phyloP scores from a whole-genome alignment of 2,329 filamentous ascomycete genomes.

The Pseudocercospora fuligena region DNA sequence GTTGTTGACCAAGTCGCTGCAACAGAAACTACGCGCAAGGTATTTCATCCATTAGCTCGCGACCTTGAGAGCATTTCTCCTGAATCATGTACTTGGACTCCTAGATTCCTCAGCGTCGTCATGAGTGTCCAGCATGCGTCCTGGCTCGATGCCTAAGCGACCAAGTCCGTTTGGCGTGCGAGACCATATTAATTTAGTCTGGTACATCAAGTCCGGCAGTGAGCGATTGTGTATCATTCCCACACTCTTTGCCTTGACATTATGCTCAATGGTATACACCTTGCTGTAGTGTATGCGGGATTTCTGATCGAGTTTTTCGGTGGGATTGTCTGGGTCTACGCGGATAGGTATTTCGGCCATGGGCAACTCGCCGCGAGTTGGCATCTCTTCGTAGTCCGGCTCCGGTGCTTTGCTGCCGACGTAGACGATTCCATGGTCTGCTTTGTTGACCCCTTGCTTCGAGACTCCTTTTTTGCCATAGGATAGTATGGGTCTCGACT shows the following conservation, averaged over 20 bases:
- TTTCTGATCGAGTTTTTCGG: neutral
- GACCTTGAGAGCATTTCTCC: too few species aligned
- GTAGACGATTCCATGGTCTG: constrained; percentile 10
- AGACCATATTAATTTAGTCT: neutral
- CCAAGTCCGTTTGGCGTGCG: neutral
- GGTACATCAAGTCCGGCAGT: neutral
- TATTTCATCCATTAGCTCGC: too few species aligned
- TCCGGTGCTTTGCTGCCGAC: neutral
- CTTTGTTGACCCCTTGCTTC: neutral
- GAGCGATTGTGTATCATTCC: constrained; percentile 10
- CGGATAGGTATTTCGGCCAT: constrained; percentile 17
- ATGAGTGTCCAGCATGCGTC: too few species aligned
- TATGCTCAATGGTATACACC: constrained; percentile 23
- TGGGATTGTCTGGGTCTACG: constrained; percentile 11
- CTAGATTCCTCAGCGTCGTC: too few species aligned
- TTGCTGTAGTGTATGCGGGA: constrained; percentile 23
- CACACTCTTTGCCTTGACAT: constrained; percentile 14
- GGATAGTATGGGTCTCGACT: neutral
- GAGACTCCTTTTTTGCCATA: neutral
- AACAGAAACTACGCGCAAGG: too few species aligned
- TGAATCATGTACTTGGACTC: too few species aligned
- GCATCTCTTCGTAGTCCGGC: neutral
- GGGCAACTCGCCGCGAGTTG: neutral
- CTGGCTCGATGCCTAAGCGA: neutral
- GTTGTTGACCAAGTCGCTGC: too few species aligned